These are phyloP conservation scores for Trichoderma sp. DNA, from an alignment of 2,329 filamentous ascomycete genomes.

Conservation along the genomic window DNA sequence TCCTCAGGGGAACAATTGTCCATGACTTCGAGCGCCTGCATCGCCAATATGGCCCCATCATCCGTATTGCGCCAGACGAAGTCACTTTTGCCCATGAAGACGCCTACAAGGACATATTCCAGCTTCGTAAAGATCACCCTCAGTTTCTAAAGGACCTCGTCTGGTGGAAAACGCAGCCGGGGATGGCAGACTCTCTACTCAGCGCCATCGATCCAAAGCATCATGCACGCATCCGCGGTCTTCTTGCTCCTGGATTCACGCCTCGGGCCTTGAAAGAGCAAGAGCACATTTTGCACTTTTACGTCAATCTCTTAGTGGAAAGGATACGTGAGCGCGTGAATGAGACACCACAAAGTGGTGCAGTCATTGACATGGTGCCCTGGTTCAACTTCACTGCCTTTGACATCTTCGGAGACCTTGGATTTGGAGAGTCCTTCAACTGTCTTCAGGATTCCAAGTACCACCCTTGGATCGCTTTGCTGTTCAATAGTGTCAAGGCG, in stretches of 20 bases:
- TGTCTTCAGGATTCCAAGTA: constrained; percentile 22
- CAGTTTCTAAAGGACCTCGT: constrained; percentile 32
- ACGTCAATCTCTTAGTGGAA: constrained; percentile 32
- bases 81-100: constrained; percentile 12
- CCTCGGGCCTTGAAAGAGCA: constrained; percentile 31
- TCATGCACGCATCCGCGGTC: constrained; percentile 27
- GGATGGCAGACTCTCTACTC: constrained; percentile 27
- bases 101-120: constrained; percentile 1
- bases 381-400: constrained; percentile 37
- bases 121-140: background rate
- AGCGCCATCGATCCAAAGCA: constrained; percentile 32
- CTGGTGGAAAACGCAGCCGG: constrained; percentile 33
- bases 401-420: constrained; percentile 30
- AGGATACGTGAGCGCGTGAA: constrained; percentile 23
- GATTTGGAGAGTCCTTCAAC: constrained; percentile 26
- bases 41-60: constrained; percentile 12
- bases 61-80: constrained; percentile 20
- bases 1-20: constrained; percentile 7
- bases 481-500: constrained; percentile 20
- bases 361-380: constrained; percentile 22
- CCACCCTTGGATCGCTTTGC: constrained; percentile 23
- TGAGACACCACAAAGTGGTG: constrained; percentile 20
- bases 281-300: constrained; percentile 31
- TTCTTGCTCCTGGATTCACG: background rate
- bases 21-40: constrained; percentile 1